Evolutionary conservation across 495 filamentous ascomycete genomes (phyloP).

Genomic region (Talaromyces stipitatus): DNA sequence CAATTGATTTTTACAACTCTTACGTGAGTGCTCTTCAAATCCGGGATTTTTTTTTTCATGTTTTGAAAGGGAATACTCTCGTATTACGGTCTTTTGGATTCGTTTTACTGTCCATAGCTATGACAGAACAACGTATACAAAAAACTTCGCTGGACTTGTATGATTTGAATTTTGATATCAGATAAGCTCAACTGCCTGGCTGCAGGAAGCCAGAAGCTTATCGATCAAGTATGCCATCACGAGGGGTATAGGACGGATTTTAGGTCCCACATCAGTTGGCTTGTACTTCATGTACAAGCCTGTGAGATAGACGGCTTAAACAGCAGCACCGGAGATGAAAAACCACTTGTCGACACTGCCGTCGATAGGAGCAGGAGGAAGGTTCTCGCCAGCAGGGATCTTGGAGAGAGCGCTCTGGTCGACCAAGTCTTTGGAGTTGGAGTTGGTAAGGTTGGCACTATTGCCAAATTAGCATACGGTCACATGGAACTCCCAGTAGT

Average conservation of each 20-base stretch:
- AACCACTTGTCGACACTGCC: constrained; percentile 99
- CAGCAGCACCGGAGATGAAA: constrained; percentile 97
- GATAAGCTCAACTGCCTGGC: background rate
- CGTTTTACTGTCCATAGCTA: constrained; percentile 1
- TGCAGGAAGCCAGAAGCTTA: background rate
- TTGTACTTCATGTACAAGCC: background rate
- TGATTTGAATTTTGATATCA: background rate
- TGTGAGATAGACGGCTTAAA: constrained; percentile 36
- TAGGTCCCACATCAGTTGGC: background rate
- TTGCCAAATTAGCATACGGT: constrained; percentile 23
- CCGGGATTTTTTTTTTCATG: background rate
- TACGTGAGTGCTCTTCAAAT: constrained; percentile 12
- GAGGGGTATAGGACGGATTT: background rate
- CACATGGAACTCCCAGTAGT: background rate
- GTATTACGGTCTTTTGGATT: no score
- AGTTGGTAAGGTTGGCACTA: constrained; percentile 73
- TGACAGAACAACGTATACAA: background rate
- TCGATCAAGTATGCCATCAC: background rate
- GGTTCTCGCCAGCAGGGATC: constrained; percentile 65
- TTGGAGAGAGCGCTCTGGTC: constrained; percentile 55
- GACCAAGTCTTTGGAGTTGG: constrained; percentile 59
- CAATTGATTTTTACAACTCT: constrained; percentile 11
- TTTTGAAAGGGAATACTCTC: no score
- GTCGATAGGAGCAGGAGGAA: constrained; percentile 82
- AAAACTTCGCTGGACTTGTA: background rate